Evolutionary conservation across 352 stramenopile species (phyloP).

Genomic region (Pythium guiyangense): DNA sequence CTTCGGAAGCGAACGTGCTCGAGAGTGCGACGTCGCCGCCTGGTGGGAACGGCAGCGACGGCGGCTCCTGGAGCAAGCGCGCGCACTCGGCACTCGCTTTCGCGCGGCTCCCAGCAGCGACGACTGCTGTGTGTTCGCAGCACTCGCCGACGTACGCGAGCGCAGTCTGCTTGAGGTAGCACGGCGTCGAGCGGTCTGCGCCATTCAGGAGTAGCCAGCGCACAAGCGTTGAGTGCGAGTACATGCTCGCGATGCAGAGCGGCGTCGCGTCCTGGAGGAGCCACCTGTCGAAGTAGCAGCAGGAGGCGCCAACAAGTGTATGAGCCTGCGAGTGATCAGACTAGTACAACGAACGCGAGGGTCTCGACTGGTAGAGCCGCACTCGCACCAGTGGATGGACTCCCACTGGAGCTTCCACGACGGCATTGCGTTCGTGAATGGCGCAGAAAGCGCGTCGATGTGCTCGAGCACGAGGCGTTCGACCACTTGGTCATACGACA

Average conservation of each 20-base stretch:
- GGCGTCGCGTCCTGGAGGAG: slow-evolving; percentile 59
- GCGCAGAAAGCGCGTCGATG: slow-evolving; percentile 42
- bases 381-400: slow-evolving; percentile 46
- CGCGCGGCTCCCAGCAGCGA: not conserved
- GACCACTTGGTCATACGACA: slow-evolving; percentile 16
- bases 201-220: slow-evolving; percentile 53
- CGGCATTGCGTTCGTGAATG: slow-evolving; percentile 53
- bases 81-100: slow-evolving; percentile 36
- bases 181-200: slow-evolving; percentile 40
- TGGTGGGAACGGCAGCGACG: slow-evolving; percentile 25
- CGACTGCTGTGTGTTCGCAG: slow-evolving; percentile 22
- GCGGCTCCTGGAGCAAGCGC: slow-evolving; percentile 29
- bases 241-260: slow-evolving; percentile 59
- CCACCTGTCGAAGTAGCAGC: slow-evolving; percentile 26
- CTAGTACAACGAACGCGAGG: no score
- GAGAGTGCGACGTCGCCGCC: slow-evolving; percentile 22
- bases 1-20: slow-evolving; percentile 34
- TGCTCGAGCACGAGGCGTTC: slow-evolving; percentile 29
- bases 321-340: no score
- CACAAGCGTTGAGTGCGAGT: slow-evolving; percentile 47
- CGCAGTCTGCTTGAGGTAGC: slow-evolving; percentile 49
- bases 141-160: slow-evolving; percentile 56
- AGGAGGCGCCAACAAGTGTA: not conserved
- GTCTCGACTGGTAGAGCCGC: no score
- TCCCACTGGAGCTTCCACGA: slow-evolving; percentile 63